phyloP scores from a whole-genome alignment of 768 basidiomycete genomes.

The Boletus reticulatus region DNA sequence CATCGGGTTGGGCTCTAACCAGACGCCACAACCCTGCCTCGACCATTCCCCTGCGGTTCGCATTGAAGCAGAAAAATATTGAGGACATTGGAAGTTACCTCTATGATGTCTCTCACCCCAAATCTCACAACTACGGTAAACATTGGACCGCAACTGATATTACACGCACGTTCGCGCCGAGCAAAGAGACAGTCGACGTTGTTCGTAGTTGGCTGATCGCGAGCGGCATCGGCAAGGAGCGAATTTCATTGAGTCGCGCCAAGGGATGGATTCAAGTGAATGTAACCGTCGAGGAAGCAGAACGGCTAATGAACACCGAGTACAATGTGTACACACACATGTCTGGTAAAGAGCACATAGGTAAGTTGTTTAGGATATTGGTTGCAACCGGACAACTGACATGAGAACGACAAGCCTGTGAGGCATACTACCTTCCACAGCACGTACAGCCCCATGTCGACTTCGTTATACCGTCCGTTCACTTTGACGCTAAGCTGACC shows the following conservation, averaged over 20 bases:
- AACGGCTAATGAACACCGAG: constrained; percentile 30
- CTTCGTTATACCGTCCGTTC: constrained; percentile 35
- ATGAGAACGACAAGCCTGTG: constrained; percentile 22
- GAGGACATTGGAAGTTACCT: constrained; percentile 24
- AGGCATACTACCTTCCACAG: constrained; percentile 32
- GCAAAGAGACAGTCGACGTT: constrained; percentile 17
- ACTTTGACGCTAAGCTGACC: constrained; percentile 28
- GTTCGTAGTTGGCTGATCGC: constrained; percentile 27
- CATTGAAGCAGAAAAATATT: constrained; percentile 33
- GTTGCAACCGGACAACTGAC: neutral
- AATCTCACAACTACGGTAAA: constrained; percentile 28
- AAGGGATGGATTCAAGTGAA: constrained; percentile 30
- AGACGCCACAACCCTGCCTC: constrained; percentile 35
- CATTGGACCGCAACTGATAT: constrained; percentile 32
- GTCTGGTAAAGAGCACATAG: constrained; percentile 28
- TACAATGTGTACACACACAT: constrained; percentile 32
- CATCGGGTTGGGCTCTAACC: constrained; percentile 36
- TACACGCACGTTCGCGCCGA: constrained; percentile 21
- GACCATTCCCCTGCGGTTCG: constrained; percentile 29
- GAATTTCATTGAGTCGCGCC: constrained; percentile 13
- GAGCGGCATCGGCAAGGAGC: constrained; percentile 23
- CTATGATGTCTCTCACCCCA: constrained; percentile 35
- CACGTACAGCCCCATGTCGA: constrained; percentile 33
- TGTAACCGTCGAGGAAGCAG: constrained; percentile 31
- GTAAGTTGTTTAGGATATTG: constrained; percentile 7